These are phyloP conservation scores for Anacardium occidentale DNA, from an alignment of 345 rosid species.

Conservation along the genomic window DNA sequence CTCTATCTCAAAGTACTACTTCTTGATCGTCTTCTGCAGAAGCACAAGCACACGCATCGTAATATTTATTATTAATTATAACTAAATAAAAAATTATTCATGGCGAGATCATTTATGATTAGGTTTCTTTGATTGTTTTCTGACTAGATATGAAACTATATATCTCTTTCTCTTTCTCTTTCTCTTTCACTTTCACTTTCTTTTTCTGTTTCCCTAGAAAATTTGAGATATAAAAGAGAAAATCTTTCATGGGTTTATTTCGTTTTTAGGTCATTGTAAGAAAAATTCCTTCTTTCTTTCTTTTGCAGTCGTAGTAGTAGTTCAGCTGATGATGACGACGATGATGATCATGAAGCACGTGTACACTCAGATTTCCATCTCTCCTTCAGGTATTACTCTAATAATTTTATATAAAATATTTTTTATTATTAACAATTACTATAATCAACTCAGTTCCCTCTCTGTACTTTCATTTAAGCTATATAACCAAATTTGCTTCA, in stretches of 20 bases:
- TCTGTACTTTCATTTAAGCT: slow-evolving; percentile 15
- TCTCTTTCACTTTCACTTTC: slow-evolving; percentile 16
- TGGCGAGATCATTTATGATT: slow-evolving; percentile 12
- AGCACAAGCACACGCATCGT: no score
- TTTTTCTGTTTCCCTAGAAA: background rate
- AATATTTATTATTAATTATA: no score
- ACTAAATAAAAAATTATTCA: background rate
- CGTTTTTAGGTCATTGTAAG: slow-evolving; percentile 22
- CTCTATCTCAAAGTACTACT: slow-evolving; percentile 31
- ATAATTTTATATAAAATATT: background rate
- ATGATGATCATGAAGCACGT: slow-evolving; percentile 76
- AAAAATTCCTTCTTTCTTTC: slow-evolving; percentile 21
- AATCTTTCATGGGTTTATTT: slow-evolving; percentile 8
- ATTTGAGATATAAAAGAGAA: background rate
- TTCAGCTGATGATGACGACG: background rate
- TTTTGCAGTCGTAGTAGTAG: slow-evolving; percentile 35
- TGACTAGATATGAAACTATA: background rate
- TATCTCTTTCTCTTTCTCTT: slow-evolving; percentile 9
- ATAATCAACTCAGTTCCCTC: slow-evolving; percentile 42
- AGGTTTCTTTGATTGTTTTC: slow-evolving; percentile 22
- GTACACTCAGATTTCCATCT: slow-evolving; percentile 63
- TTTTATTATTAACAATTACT: slow-evolving; percentile 45
- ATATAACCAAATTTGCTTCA: background rate
- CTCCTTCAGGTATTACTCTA: slow-evolving; percentile 49
- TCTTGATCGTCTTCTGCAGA: no score